A percentile compares a stretch with the other conserved stretches of the same genome.
Conservation (phyloP, 176 grass and related monocot genomes). For the Carex kokanica region DNA sequence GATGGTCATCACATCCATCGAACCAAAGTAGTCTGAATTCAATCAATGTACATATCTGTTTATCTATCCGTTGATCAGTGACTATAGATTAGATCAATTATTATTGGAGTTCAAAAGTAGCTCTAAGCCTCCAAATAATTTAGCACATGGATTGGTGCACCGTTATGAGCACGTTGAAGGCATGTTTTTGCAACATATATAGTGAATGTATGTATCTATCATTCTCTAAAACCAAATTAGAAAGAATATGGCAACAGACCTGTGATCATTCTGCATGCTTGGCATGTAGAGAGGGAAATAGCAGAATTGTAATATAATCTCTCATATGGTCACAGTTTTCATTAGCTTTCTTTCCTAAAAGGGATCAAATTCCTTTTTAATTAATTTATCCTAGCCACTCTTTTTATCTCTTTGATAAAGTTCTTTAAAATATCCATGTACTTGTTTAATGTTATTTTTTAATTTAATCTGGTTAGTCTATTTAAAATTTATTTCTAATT, state of each 20-base stretch:
- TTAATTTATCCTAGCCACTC: too few relatives aligned
- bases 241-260: background rate
- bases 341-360: background rate
- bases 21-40: too few relatives aligned
- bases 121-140: constrained; percentile 10
- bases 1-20: too few relatives aligned
- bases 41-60: background rate
- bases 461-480: too few relatives aligned
- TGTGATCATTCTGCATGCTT: background rate
- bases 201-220: background rate
- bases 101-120: constrained; percentile 23
- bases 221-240: background rate
- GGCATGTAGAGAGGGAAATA: background rate
- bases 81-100: constrained; percentile 9
- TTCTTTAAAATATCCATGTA: too few relatives aligned
- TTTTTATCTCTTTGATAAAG: too few relatives aligned
- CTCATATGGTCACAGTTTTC: background rate
- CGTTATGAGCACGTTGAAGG: constrained; percentile 19
- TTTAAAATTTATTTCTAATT: too few relatives aligned
- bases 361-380: too few relatives aligned
- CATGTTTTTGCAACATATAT: background rate
- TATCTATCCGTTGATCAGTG: background rate
- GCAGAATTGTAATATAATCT: background rate
- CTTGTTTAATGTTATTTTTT: too few relatives aligned
- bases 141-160: constrained; percentile 9